Evolutionary conservation across 306 rosid species (phyloP).

Genomic region (Trichosanthes truncata): DNA sequence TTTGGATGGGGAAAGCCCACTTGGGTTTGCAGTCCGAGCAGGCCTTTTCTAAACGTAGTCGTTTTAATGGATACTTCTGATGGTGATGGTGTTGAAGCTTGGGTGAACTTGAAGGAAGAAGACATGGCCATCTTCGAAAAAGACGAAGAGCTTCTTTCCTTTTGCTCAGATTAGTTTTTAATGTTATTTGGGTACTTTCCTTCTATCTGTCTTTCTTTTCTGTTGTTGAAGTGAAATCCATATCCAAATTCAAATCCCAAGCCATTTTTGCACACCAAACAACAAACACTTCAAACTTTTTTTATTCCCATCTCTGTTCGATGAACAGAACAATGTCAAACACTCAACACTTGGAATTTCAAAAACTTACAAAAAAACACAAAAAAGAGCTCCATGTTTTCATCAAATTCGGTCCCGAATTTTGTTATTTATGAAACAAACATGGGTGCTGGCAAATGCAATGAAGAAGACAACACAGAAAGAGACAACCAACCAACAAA

Average conservation of each 20-base stretch:
- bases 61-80: slow-evolving; percentile 11
- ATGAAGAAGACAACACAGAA: neutral
- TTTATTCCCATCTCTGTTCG: neutral
- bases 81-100: slow-evolving; percentile 26
- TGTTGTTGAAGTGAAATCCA: neutral
- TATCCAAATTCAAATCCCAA: neutral
- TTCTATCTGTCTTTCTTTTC: neutral
- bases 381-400: neutral
- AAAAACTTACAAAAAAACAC: neutral
- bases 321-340: neutral
- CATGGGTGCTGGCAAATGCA: neutral
- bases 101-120: slow-evolving; percentile 25
- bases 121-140: slow-evolving; percentile 21
- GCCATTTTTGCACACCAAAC: slow-evolving; percentile 2
- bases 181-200: neutral
- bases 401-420: neutral
- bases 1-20: slow-evolving; percentile 39
- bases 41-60: slow-evolving; percentile 11
- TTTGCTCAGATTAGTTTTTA: neutral
- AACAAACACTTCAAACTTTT: neutral
- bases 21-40: slow-evolving; percentile 23
- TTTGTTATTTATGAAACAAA: slow-evolving; percentile 9
- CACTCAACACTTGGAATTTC: neutral
- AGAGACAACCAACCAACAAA: neutral
- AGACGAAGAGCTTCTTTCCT: neutral